Evolutionary conservation across 768 basidiomycete genomes (phyloP), one percentile per base, ranked within the genome.

Genomic region (Mycena maculata): DNA sequence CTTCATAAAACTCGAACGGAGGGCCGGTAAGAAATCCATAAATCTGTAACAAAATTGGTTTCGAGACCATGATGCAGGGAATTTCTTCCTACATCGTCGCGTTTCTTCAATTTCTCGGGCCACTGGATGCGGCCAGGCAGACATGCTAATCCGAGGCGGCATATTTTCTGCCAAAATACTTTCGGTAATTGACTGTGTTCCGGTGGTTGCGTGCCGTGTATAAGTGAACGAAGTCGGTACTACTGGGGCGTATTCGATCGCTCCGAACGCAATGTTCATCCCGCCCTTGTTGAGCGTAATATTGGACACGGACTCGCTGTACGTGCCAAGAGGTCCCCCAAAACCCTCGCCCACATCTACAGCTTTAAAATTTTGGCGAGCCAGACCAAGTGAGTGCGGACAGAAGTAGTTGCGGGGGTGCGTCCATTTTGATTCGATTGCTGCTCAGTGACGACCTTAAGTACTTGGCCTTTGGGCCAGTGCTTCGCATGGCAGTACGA

Each of bases 161-260:
- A 65, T 56, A 36, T 60, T 49, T 15, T 31, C 33, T 3, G 25
- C 52, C 8, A 39, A 20, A 33, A 55, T 30, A 60, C 30, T 25
- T 22, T 18, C 28, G 48, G 53, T 1, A 38, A 45, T 1, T n/a
- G n/a, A 39, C 11, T n/a, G 31, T 50, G 3, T 36, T n/a, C n/a
- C 44, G 3, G 20, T 42, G 22, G 18, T 9, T 5, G 65, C 59
- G 16, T 49, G 52, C 1, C 65, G n/a, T n/a, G 65, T 47, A 22
- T 66, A 66, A 3, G 15, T 4, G 27, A 60, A 60, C 2, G 31
- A 9, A 11, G 13, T 63, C 20, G 18, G 0, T 5, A 20, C 41
- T 9, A 52, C 25, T 1, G 64, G 58, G 18, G 20, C 28, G 27
- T 66, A 65, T 50, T 50, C 55, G 22, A 65, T 28, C 7, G 63